Percentiles rank a stretch among this genome's conserved stretches.
Conservation (phyloP, 2,329 filamentous ascomycete species). For the Myriosclerotinia curreyana region DNA sequence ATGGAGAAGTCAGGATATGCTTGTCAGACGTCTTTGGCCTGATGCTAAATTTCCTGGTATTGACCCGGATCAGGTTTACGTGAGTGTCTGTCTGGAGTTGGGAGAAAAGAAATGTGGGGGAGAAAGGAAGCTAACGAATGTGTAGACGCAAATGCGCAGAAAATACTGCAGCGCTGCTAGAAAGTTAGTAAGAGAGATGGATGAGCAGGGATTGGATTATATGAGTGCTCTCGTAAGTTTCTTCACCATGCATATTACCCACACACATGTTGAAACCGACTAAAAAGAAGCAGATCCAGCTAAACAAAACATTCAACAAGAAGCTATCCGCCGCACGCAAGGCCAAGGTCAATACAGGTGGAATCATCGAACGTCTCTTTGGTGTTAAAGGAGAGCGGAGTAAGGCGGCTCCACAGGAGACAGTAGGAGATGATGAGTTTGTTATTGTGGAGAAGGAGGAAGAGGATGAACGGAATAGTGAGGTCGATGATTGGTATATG, state of each 20-base stretch:
- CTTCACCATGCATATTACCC: no score
- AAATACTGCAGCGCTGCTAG: not conserved
- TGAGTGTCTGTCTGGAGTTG: not conserved
- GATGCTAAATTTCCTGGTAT: not conserved
- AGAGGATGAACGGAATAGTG: no score
- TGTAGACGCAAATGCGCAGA: not conserved
- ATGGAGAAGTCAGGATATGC: conserved; percentile 13
- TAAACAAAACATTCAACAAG: not conserved
- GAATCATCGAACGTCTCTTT: not conserved
- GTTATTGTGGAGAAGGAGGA: conserved; percentile 1
- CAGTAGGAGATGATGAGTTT: not conserved
- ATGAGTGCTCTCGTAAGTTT: not conserved
- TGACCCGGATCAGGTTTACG: not conserved
- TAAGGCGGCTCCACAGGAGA: not conserved
- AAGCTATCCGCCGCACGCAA: not conserved
- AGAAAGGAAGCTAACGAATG: not conserved
- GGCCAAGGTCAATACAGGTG: not conserved
- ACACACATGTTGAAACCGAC: not conserved
- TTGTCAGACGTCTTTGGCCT: conserved; percentile 13
- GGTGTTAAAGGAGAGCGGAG: not conserved
- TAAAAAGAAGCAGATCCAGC: not conserved
- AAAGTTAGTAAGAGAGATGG: not conserved
- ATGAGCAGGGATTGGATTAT: not conserved
- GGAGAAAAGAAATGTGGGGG: no score
- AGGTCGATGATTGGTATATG: conserved; percentile 3